Conservation (phyloP, 1,284 basidiomycete genomes). For the Cryptococcus sp. region DNA sequence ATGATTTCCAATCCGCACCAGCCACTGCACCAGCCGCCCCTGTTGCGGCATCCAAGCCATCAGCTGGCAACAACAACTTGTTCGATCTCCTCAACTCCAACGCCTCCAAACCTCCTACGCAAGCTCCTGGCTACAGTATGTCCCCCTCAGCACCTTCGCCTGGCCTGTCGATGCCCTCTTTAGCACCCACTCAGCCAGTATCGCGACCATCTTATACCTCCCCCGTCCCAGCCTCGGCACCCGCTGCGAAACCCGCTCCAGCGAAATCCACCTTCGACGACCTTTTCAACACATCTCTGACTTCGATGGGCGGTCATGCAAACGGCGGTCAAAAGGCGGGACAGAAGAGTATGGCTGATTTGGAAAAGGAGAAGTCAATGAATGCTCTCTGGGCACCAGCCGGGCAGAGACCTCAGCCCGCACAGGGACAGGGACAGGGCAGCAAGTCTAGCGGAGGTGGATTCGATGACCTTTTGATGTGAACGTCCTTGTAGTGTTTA, state of each 20-base stretch:
- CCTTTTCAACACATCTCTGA: constrained; percentile 80
- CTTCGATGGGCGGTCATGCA: constrained; percentile 43
- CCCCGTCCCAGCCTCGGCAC: constrained; percentile 11
- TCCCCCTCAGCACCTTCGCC: constrained; percentile 6
- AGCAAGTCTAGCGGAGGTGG: constrained; percentile 11
- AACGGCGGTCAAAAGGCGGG: constrained; percentile 12
- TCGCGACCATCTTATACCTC: neutral
- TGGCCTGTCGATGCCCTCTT: neutral
- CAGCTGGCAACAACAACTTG: constrained; percentile 41
- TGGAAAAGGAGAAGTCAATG: constrained; percentile 78
- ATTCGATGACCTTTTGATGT: constrained; percentile 28
- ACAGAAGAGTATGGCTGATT: constrained; percentile 75
- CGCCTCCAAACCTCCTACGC: constrained; percentile 18
- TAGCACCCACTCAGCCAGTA: neutral
- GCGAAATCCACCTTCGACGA: constrained; percentile 65
- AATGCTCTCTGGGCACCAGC: constrained; percentile 62
- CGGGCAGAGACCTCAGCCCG: neutral
- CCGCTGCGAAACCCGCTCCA: constrained; percentile 12
- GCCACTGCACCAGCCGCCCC: constrained; percentile 31
- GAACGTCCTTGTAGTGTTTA: too few species aligned
- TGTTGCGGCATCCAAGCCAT: constrained; percentile 14
- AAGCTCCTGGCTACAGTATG: constrained; percentile 10
- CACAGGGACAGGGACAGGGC: constrained; percentile 5
- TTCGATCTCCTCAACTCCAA: constrained; percentile 54
- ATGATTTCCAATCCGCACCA: constrained; percentile 80